Evolutionary conservation across 2,329 filamentous ascomycete species (phyloP).

Genomic region (Aspergillus chevalieri): DNA sequence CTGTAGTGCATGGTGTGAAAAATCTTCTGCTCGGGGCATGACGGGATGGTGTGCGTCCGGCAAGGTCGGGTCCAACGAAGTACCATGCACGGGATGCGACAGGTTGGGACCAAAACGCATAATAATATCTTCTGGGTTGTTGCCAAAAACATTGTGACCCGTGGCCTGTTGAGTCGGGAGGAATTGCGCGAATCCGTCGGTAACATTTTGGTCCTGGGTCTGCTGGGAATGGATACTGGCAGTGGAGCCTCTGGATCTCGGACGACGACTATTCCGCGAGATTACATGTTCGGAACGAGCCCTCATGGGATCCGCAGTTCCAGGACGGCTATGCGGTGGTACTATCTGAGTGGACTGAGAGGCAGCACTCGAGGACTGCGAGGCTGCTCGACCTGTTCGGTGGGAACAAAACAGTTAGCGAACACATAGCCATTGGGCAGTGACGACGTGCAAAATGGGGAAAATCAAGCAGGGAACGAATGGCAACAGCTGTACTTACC

Average conservation of each 20-base stretch:
- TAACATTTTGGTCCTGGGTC: slow-evolving; percentile 36
- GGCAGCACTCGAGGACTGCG: slow-evolving; percentile 31
- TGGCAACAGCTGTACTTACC: slow-evolving; percentile 20
- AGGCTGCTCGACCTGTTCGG: slow-evolving; percentile 29
- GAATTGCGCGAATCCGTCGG: slow-evolving; percentile 35
- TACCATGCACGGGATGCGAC: slow-evolving; percentile 30
- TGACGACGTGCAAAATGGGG: slow-evolving; percentile 1
- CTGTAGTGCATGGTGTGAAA: slow-evolving; percentile 29
- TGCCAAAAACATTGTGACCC: slow-evolving; percentile 31
- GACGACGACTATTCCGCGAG: slow-evolving; percentile 36
- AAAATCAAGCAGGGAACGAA: slow-evolving; percentile 1
- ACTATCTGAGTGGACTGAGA: slow-evolving; percentile 34
- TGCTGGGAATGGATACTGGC: slow-evolving; percentile 45
- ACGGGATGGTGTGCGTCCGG: slow-evolving; percentile 31
- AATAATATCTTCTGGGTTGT: slow-evolving; percentile 41
- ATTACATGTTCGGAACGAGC: slow-evolving; percentile 36
- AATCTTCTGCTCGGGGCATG: slow-evolving; percentile 34
- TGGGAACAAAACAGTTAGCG: slow-evolving; percentile 10
- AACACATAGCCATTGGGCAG: slow-evolving; percentile 1
- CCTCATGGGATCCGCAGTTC: slow-evolving; percentile 35
- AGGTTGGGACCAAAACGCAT: slow-evolving; percentile 41
- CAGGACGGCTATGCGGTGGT: slow-evolving; percentile 33
- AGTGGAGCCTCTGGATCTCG: slow-evolving; percentile 42
- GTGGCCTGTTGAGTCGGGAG: slow-evolving; percentile 28
- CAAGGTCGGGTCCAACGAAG: slow-evolving; percentile 32